Evolutionary conservation across 345 rosid genomes (phyloP), one percentile per base, ranked within the genome.

Genomic region (Jatropha curcas): DNA sequence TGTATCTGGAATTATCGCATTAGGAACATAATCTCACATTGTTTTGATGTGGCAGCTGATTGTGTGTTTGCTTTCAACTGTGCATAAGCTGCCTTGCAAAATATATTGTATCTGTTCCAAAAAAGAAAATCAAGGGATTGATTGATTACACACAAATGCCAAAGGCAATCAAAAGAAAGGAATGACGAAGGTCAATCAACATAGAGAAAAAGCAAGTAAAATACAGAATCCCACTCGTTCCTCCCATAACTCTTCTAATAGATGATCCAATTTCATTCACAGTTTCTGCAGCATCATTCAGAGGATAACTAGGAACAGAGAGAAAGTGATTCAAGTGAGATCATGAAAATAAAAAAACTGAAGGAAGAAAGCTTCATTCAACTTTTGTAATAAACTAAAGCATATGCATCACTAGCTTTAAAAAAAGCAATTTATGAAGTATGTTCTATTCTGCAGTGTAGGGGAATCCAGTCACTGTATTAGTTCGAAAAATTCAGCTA

Each of bases 141-240:
- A 68, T 46, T 12, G 57, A 60, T 27, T 28, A 64, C 9, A 43
- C 24, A 25, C 28, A 30, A 58, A 19, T 37, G 50, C 57, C 45
- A 57, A 1, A 31, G 53, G 25, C 35, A 65, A 25, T 65, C 45
- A 48, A 27, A 48, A 53, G 25, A 63, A 28, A 31, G 24, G 2
- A 80, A 79, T 34, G 60, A 60, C 33, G 50, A 76, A 59, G 37
- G 43, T 67, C 46, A 76, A 5, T 24, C 46, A 50, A 35, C 33
- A 67, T 24, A 67, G 7, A 74, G 59, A 58, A 7, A 62, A 50
- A 74, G 66, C 51, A 63, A 67, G 51, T 51, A 72, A 65, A 19
- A 41, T 92, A 92, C 99, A 95, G 50, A 60, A 95, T 90, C 73
- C 99, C 99, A 62, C 99, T 92, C 68, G 98, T 94, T 30, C 98